Percentiles rank a stretch among this genome's conserved stretches.
phyloP scores from a whole-genome alignment of 2,329 filamentous ascomycete genomes.

The Hysterium pulicare region DNA sequence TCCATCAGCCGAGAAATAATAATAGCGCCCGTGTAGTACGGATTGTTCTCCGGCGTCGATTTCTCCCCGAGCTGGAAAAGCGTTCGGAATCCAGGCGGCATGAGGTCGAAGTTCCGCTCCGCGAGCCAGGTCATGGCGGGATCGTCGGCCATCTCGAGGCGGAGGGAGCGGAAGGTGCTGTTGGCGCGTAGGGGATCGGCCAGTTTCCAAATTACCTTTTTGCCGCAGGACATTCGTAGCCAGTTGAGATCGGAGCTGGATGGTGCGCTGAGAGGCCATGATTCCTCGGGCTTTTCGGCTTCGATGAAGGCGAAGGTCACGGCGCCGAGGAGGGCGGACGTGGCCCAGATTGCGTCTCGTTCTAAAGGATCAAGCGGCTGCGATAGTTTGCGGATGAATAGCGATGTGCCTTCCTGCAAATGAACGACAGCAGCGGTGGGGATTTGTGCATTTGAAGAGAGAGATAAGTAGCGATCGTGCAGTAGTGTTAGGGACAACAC shows the following conservation, averaged over 20 bases:
- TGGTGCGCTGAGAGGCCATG: conserved; percentile 54
- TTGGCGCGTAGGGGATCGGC: conserved; percentile 48
- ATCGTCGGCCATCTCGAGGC: conserved; percentile 18
- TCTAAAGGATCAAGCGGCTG: conserved; percentile 34
- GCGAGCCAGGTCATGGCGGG: conserved; percentile 12
- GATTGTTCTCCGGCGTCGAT: conserved; percentile 15
- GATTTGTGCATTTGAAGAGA: conserved; percentile 14
- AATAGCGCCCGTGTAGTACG: conserved; percentile 29
- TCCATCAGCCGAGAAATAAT: conserved; percentile 40
- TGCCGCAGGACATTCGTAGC: conserved; percentile 56
- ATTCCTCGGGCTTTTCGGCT: conserved; percentile 39
- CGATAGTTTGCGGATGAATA: conserved; percentile 48
- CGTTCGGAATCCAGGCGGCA: conserved; percentile 33
- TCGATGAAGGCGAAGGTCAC: conserved; percentile 48
- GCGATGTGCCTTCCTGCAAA: conserved; percentile 46
- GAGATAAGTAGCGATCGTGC: conserved; percentile 49
- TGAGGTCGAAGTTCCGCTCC: conserved; percentile 12
- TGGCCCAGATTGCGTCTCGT: conserved; percentile 48
- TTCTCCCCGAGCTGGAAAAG: conserved; percentile 25
- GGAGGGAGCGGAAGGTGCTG: conserved; percentile 45
- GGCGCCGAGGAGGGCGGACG: conserved; percentile 47
- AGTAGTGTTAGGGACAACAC: conserved; percentile 52
- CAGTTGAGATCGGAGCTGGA: conserved; percentile 53
- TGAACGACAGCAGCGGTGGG: conserved; percentile 43
- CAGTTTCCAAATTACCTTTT: conserved; percentile 53